Evolutionary conservation across 345 rosid genomes (phyloP), one percentile per base, ranked within the genome.

Genomic region (Citrus trifoliata): DNA sequence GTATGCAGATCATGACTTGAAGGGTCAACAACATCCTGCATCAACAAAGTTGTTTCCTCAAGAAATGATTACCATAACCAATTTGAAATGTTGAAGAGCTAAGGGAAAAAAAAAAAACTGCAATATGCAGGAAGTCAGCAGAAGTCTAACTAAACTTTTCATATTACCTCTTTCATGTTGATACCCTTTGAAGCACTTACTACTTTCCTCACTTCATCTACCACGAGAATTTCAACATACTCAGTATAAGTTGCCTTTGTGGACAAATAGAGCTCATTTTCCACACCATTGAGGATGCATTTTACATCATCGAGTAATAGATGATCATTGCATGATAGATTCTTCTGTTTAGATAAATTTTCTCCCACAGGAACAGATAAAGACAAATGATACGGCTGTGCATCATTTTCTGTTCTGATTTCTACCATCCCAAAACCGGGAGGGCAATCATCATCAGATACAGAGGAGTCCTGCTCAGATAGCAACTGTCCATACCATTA

Each of bases 241-340:
- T 88, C 85, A 58, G 74, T 78, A 84, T 90, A 63, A 73, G 79
- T 77, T 61, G 67, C 75, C 89, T 84, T 82, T 55, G 86, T 80
- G 85, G 93, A 90, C 69, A 77, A 37, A 83, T 87, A 81, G 78
- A 97, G 91, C 85, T 93, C 94, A 60, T 82, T 82, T 84, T 83
- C 90, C 37, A 93, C 88, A 81, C 78, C 79, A 84, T 84, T 89
- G 58, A 86, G 74, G 65, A 93, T 84, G 84, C 82, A 70, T 35
- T 86, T 70, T 61, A 85, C 70, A 69, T 79, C 72, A 77, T 80
- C 78, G 76, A 76, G 63, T 32, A 69, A 48, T 30, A 75, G 51
- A 78, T 48, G 64, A 71, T 74, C 79, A 64, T 33, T 74, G 75
- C 53, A 64, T 30, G 73, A 67, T 71, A 56, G 62, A 69, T 55